Base-by-base conservation (phyloP, 805 yeast species). In the Starmerella bombi region DNA sequence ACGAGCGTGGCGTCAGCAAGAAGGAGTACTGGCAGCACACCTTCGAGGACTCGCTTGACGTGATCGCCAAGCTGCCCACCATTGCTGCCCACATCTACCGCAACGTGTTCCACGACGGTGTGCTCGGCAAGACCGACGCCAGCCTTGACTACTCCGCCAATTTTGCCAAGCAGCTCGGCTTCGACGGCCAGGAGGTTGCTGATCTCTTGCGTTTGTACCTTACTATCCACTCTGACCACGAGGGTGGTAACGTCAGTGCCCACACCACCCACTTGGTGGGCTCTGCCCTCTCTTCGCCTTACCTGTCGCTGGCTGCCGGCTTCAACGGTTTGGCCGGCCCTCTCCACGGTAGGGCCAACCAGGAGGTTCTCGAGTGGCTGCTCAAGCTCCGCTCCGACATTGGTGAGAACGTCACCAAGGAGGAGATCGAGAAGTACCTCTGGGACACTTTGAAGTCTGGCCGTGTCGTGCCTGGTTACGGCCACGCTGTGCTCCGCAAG, bases 211-310 rank as follows among this genome's bases (percentile, higher is more conserved):
- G 93, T 66, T 67, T 81, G 52, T 80, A 80, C 70, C 63, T 80
- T 57, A 75, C 88, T 46, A 75, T 80, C 59, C 93, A 80, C 69
- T 73, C 84, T 41, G 93, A 80, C 61, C 93, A 80, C 67, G 93
- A 80, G 69, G 93, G 91, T 66, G 91, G 91, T 63, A 80, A 80
- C 59, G 91, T 80, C 46, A 76, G 84, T 48, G 91, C 91, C 36
- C 91, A 80, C 66, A 75, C 91, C 50, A 80, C 91, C 44, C 88
- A 80, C 64, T 66, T 80, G 59, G 91, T 80, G 48, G 91, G 91
- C 54, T 78, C 86, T 9, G 86, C 91, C 32, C 67, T 80, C 49
- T 73, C 83, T 23, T 77, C 82, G 34, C 88, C 91, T 55, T 80
- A 67, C 70, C 66, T 80, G 48, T 77, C 86, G 31, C 67, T 76